Base-by-base conservation (phyloP, 2,329 filamentous ascomycete genomes). In the Blastomyces silverae region DNA sequence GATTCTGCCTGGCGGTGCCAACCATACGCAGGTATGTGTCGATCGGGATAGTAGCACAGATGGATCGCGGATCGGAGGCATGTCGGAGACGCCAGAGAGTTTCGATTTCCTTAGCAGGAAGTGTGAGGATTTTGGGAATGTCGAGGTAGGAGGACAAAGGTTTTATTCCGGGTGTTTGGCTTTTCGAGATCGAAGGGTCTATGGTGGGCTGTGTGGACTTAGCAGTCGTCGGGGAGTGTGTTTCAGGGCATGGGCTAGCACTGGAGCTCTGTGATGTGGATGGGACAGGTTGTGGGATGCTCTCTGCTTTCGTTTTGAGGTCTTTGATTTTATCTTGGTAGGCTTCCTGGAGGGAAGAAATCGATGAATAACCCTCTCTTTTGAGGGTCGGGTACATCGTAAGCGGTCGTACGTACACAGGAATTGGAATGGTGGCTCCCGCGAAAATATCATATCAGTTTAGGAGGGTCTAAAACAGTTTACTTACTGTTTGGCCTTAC, bases 41-140 rank as follows among this genome's bases (percentile, higher is more conserved):
- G 2, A 88, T 76, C 0, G 91, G 89, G 64, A 99, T 87, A 58
- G 86, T 83, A 37, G 94, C 95, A 79, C 91, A 95, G n/a, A 99
- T 85, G 15, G 88, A 89, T 67, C 86, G 83, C 0, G 87, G 80
- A 69, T 89, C 87, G 20, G 83, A 77, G 52, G 91, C 88, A 79
- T 97, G 91, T 62, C 91, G 89, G 34, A 96, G 85, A 31, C 93
- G 90, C 94, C 94, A 99, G 71, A 97, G 84, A 42, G 88, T 85
- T 71, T 91, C 88, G 64, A 99, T 88, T 76, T 97, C 92, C 75
- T 91, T 88, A 22, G 84, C 79, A 0, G 92, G 89, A 3, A 97
- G 86, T 57, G 79, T 75, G 63, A 84, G 83, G 64, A 86, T 86
- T 76, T 97, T 97, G 66, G 86, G 81, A 61, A 97, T 81, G 79